Base-by-base conservation (phyloP, 169 alveolate species). In the Cryptosporidium canis region DNA sequence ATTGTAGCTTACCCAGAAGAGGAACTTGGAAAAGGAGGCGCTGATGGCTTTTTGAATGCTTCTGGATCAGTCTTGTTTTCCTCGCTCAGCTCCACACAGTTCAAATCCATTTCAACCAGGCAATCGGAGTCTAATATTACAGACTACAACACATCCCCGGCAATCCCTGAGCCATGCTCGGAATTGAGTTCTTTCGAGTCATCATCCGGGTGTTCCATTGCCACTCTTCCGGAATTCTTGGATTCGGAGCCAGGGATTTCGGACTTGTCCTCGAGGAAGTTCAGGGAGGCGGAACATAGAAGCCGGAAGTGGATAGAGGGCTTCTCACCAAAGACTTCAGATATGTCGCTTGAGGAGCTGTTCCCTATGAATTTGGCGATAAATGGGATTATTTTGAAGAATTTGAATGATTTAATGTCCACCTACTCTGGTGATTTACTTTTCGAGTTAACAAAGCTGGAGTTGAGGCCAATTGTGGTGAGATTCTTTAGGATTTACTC, bases 401-500 rank as follows among this genome's bases (percentile, higher is more conserved):
- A 47, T 31, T 51, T 48, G 31, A 37, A 70, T 33, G 39, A 29
- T 11, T 47, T 47, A 48, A 14, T 51, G 35, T 43, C 37, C 11
- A 44, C 11, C 8, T 48, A 68, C 18, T 68, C 83, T 12, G 83
- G 83, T 1, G 64, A 21, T 29, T 29, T 70, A 3, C 66, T 70
- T 29, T 48, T 35, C 31, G 84, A 70, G 31, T 70, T 70, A 8
- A 11, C 53, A 2, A 70, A 51, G 5, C 29, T 70, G n/a, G 68
- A 70, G 18, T 16, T 55, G 8, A 48, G 33, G 21, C 4, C 12
- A 9, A 16, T 70, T 4, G 43, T 41, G n/a, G 64, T 51, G 35
- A n/a, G 18, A 16, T 70, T 70, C 5, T 70, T 70, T 51, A 53
- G 84, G 39, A 51, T 47, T 14, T 70, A 70, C n/a, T 70, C 84